A percentile compares a stretch with the other conserved stretches of the same genome.
These are phyloP conservation scores for Porpolomopsis calyptriformis DNA, from an alignment of 768 basidiomycete species.

Conservation along the genomic window DNA sequence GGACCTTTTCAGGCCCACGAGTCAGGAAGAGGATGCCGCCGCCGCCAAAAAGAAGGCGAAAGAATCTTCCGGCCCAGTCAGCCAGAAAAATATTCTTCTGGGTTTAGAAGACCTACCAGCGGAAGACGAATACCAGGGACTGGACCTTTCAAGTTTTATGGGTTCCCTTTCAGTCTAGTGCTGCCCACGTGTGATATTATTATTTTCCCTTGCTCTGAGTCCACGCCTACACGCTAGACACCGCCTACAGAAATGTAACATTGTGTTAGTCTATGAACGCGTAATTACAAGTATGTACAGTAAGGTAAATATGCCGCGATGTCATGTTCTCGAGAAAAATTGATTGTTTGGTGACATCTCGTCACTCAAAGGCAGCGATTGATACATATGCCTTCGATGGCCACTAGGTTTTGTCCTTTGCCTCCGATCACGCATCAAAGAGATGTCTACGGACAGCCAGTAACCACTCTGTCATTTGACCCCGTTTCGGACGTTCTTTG, in stretches of 20 bases:
- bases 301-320: background rate
- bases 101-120: conserved; percentile 86
- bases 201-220: background rate
- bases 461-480: conserved; percentile 80
- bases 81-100: conserved; percentile 76
- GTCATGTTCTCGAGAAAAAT: background rate
- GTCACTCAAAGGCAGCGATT: too few relatives aligned
- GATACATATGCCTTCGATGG: conserved; percentile 10
- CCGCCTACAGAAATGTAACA: background rate
- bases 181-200: conserved; percentile 8
- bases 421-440: conserved; percentile 22
- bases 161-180: conserved; percentile 54
- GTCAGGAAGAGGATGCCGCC: conserved; percentile 60
- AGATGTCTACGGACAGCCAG: conserved; percentile 33
- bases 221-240: background rate
- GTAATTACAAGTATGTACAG: background rate
- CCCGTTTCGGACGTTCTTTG: conserved; percentile 85
- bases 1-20: conserved; percentile 81
- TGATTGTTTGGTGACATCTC: too few relatives aligned
- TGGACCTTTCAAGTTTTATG: conserved; percentile 85
- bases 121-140: conserved; percentile 84
- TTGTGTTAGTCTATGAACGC: background rate
- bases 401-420: conserved; percentile 24
- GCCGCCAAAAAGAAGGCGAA: conserved; percentile 46
- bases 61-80: conserved; percentile 45